phyloP scores from a whole-genome alignment of 1,284 basidiomycete species.

The Ustilago tritici region DNA sequence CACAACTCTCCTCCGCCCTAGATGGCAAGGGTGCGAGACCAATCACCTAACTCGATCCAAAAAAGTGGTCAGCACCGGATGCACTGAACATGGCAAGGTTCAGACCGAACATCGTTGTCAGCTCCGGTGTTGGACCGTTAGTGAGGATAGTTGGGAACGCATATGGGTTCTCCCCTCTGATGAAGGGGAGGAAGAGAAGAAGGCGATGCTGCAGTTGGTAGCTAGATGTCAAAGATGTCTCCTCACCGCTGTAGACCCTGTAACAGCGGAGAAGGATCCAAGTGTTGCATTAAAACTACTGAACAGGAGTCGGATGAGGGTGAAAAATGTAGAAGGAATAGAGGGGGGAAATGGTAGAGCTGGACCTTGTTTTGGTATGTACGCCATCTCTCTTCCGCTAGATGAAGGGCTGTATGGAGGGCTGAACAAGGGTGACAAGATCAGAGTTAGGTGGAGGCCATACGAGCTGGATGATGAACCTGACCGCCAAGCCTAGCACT shows the following conservation, averaged over 20 bases:
- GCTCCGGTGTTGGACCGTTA: conserved; percentile 14
- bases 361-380: conserved; percentile 62
- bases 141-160: conserved; percentile 55
- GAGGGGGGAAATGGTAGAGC: conserved; percentile 33
- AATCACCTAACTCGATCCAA: conserved; percentile 18
- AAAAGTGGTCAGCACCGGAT: conserved; percentile 11
- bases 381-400: conserved; percentile 51
- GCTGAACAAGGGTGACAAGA: conserved; percentile 33
- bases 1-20: conserved; percentile 35
- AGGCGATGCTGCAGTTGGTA: conserved; percentile 49
- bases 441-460: conserved; percentile 38
- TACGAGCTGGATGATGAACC: conserved; percentile 41
- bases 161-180: conserved; percentile 39
- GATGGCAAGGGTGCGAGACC: conserved; percentile 20
- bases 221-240: conserved; percentile 57
- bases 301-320: conserved; percentile 35
- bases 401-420: conserved; percentile 23
- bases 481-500: conserved; percentile 3
- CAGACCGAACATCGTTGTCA: conserved; percentile 55
- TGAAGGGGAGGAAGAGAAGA: background rate
- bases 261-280: conserved; percentile 50
- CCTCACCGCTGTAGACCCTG: conserved; percentile 57
- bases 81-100: conserved; percentile 48
- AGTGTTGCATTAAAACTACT: conserved; percentile 55
- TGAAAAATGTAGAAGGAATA: conserved; percentile 31